Evolutionary conservation across 768 basidiomycete species (phyloP).

Genomic region (Suillus brevipes): DNA sequence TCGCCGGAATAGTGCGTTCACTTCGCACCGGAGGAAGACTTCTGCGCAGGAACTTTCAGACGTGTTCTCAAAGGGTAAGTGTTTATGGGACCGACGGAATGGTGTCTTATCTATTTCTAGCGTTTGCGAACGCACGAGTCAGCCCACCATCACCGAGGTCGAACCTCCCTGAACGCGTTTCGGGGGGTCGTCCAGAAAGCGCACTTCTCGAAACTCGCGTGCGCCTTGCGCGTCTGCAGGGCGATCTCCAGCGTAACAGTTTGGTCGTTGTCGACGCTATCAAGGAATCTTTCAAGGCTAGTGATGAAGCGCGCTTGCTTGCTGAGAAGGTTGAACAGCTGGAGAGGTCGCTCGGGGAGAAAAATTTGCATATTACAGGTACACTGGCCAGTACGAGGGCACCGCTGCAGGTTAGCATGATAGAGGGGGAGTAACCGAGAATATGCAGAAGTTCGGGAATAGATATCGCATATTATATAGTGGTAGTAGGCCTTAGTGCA

Average conservation of each 20-base stretch:
- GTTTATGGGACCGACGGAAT: too few relatives aligned
- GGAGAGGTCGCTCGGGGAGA: slow-evolving; percentile 19
- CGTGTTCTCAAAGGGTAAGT: slow-evolving; percentile 25
- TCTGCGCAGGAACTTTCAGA: slow-evolving; percentile 12
- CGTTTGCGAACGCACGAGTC: slow-evolving; percentile 22
- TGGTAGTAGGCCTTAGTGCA: neutral
- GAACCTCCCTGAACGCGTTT: neutral
- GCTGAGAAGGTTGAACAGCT: slow-evolving; percentile 26
- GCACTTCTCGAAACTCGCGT: slow-evolving; percentile 15
- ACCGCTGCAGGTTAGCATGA: slow-evolving; percentile 13
- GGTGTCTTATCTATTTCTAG: slow-evolving; percentile 5
- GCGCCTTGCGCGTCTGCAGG: slow-evolving; percentile 10
- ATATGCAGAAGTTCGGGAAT: slow-evolving; percentile 5
- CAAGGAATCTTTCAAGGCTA: slow-evolving; percentile 18
- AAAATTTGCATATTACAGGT: neutral
- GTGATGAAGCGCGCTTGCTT: slow-evolving; percentile 18
- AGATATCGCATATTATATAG: neutral
- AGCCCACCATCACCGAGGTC: neutral
- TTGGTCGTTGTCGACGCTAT: slow-evolving; percentile 16
- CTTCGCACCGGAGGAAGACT: neutral
- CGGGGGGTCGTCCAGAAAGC: neutral
- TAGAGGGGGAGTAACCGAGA: slow-evolving; percentile 23
- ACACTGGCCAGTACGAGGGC: neutral
- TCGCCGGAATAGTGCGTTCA: neutral
- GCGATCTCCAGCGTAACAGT: slow-evolving; percentile 13